Base-by-base conservation (phyloP, 2,329 filamentous ascomycete genomes). In the Plenodomus biglobosus region DNA sequence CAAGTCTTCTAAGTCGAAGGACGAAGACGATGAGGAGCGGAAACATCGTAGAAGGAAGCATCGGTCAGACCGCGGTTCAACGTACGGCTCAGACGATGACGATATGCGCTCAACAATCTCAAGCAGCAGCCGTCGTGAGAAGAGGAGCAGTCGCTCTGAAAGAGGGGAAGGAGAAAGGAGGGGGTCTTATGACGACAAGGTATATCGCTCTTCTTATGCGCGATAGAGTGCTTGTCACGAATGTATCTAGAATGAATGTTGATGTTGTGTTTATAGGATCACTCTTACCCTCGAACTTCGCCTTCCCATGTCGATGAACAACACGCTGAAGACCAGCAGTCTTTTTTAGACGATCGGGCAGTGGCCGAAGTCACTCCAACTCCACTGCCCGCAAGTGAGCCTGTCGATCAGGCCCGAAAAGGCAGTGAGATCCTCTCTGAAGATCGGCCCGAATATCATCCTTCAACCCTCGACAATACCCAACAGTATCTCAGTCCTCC, bases 331-430 rank as follows among this genome's bases (percentile, higher is more conserved):
- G 74, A 65, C 66, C 72, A 64, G 52, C 67, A 78, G 74, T 79
- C 81, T 84, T 85, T 85, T 84, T 84, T 85, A 85, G 82, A 70
- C 67, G 75, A 76, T 73, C 76, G 80, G 81, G 81, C 79, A 79
- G 82, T 82, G 80, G 79, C 79, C 58, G 63, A 54, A 59, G 53
- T 56, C 50, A 53, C 54, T 59, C 54, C 56, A 59, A 64, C 62
- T 73, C 77, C 77, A 73, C 69, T 71, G 72, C 74, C 73, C 72
- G 70, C 54, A 68, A 67, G 53, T 67, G 68, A 70, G 64, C 46
- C 57, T 55, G 60, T 47, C 43, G 52, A 57, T 58, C 44, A 58
- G 52, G 50, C 53, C 38, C 55, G 55, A 32, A 36, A 56, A 20
- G 55, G 59, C 40, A 62, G 60, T 65, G 61, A 57, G 57, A 62